A percentile compares a stretch with the other conserved stretches of the same genome.
phyloP scores from a whole-genome alignment of 2,329 filamentous ascomycete genomes.

The Neonectria faginata region DNA sequence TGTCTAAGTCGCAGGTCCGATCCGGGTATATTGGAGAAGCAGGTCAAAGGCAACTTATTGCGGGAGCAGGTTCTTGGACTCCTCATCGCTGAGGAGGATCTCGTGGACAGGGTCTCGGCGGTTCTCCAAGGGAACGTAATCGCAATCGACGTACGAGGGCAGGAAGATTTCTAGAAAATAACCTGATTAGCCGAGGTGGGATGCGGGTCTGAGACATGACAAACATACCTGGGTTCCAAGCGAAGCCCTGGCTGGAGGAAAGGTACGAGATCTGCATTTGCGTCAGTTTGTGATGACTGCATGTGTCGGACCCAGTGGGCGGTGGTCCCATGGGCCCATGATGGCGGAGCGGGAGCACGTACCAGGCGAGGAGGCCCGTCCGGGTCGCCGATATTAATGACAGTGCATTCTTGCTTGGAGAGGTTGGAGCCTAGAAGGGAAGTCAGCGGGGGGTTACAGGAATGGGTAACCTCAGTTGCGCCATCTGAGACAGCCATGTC shows the following conservation, averaged over 20 bases:
- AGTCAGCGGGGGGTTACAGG: slow-evolving; percentile 44
- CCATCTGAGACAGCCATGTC: slow-evolving; percentile 30
- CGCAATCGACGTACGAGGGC: slow-evolving; percentile 80
- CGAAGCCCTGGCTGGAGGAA: slow-evolving; percentile 82
- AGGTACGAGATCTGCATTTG: slow-evolving; percentile 78
- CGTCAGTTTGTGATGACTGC: slow-evolving; percentile 6
- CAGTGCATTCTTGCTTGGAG: slow-evolving; percentile 80
- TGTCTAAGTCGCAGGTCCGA: slow-evolving; percentile 41
- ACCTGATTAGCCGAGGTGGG: slow-evolving; percentile 22
- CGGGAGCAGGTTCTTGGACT: slow-evolving; percentile 75
- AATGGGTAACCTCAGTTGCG: slow-evolving; percentile 17
- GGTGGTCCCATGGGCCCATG: slow-evolving; percentile 7
- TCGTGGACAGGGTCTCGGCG: slow-evolving; percentile 82
- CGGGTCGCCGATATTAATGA: slow-evolving; percentile 80
- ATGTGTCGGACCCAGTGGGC: slow-evolving; percentile 7
- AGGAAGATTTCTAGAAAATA: slow-evolving; percentile 76
- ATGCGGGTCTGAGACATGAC: not conserved
- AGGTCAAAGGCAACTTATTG: slow-evolving; percentile 57
- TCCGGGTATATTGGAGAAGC: slow-evolving; percentile 34
- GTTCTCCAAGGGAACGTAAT: slow-evolving; percentile 80
- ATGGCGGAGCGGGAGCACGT: slow-evolving; percentile 48
- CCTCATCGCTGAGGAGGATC: slow-evolving; percentile 82
- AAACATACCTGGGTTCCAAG: slow-evolving; percentile 79
- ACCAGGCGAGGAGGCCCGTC: slow-evolving; percentile 80
- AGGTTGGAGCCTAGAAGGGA: slow-evolving; percentile 72